phyloP scores from a whole-genome alignment of 2,329 filamentous ascomycete species.

The Tolypocladium capitatum region DNA sequence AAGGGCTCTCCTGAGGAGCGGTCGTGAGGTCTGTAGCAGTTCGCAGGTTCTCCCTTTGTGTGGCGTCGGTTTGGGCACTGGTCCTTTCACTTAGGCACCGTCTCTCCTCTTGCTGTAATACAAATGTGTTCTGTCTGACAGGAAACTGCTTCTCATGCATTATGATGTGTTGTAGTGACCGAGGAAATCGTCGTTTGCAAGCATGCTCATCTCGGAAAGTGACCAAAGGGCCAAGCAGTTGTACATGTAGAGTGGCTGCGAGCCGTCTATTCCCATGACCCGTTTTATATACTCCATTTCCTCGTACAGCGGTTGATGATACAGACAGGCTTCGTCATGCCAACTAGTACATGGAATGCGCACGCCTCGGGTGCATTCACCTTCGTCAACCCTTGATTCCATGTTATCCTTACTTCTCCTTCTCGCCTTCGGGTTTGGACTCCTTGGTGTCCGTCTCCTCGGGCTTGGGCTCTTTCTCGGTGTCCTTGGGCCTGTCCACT shows the following conservation, averaged over 20 bases:
- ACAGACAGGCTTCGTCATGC: constrained; percentile 4
- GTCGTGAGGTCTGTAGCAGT: not conserved
- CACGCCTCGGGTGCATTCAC: not conserved
- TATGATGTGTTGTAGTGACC: not conserved
- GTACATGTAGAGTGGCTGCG: constrained; percentile 1
- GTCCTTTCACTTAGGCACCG: not conserved
- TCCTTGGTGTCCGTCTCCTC: constrained; percentile 5
- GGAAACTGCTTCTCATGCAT: not conserved
- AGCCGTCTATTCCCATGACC: constrained; percentile 1
- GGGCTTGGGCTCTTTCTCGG: constrained; percentile 5
- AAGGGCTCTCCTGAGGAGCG: constrained; percentile 9
- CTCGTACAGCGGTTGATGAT: constrained; percentile 3
- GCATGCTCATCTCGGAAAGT: not conserved
- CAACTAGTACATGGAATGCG: constrained; percentile 4
- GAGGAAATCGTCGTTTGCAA: no score
- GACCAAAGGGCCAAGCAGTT: not conserved
- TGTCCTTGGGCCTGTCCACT: constrained; percentile 6
- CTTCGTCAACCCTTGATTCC: not conserved
- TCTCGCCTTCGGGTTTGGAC: constrained; percentile 3
- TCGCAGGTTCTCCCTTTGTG: not conserved
- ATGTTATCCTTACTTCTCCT: not conserved
- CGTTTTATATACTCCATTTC: not conserved
- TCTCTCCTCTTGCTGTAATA: constrained; percentile 1
- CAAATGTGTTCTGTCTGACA: not conserved
- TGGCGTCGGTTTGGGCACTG: constrained; percentile 3